Evolutionary conservation across 331 rosid genomes (phyloP), one percentile per base, ranked within the genome.

Genomic region (Pyracantha coccinea): DNA sequence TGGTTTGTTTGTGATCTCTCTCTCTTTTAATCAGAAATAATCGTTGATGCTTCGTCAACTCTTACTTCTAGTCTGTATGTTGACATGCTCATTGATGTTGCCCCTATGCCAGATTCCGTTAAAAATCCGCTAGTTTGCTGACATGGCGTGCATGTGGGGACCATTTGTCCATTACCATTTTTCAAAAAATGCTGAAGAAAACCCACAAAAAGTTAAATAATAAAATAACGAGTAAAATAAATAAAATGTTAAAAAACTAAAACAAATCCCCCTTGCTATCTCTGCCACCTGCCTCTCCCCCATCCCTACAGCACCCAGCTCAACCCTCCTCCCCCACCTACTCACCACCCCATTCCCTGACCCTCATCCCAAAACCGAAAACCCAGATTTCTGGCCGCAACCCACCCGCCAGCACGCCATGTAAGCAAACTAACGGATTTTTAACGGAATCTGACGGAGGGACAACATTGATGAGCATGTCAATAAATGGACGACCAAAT

Each of bases 1-100:
- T 74, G 99, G 99, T 94, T 83, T 28, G 92, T 82, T 54, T 32
- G 19, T 69, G 31, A 52, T 67, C 75, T 72, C 75, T 61, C 73
- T 55, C 71, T 32, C 76, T 41, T 41, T 41, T 11, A 11, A 41
- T 41, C 47, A 41, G 15, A 41, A 3, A 38, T 38, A 14, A 1
- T 38, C 45, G 14, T 38, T 38, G 15, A 38, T 38, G 45, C 11
- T 38, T 38, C 45, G 1, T 38, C 15, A 38, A 11, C 45, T 38
- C 45, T 38, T 38, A 38, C 10, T 38, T 38, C 45, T 38, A 2
- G 45, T 38, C 45, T 14, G 11, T 38, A 14, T 38, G 3, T 38
- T 38, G 45, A 38, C 5, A 41, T 41, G 47, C 47, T 41, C 3
- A 5, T 41, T 15, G 11, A 41, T 41, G 47, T 41, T 41, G 47